Base-by-base conservation (phyloP, 352 stramenopile species). In the Globisporangium spinosum region DNA sequence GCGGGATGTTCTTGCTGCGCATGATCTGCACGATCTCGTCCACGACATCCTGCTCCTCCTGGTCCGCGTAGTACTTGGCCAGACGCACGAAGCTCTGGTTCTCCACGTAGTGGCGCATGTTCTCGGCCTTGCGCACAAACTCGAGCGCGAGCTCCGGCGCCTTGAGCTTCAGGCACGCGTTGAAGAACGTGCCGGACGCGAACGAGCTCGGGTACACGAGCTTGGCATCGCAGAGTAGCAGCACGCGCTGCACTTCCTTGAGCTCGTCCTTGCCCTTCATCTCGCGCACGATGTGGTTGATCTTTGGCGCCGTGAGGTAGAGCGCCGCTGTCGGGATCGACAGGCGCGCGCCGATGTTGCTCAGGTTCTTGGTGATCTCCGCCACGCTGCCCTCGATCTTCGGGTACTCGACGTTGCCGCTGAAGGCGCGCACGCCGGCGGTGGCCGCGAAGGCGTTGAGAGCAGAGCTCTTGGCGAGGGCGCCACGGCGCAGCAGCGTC, bases 241-340 rank as follows among this genome's bases (percentile, higher is more conserved):
- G 72, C 70, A 80, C 81, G 62, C 82, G 79, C 49, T 92, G 85
- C 64, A 93, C 87, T 59, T 90, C 70, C 47, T 70, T 61, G 25
- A 93, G 68, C 65, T 95, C 87, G 17, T 93, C 82, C 45, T 77
- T 70, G 57, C 80, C 83, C 77, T 93, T 84, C 77, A 92, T 90
- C 69, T 89, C 83, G 67, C 87, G 87, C 69, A 93, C 85, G 25
- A 95, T 77, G 66, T 89, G 83, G 71, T 95, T 82, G 69, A 95
- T 76, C 79, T 95, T 95, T n/a, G 79, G 77, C 65, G 79, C 75
- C 73, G 87, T 91, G 62, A 95, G 79, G 76, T 95, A 93, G 23
- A 90, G 76, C 62, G 87, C 77, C 20, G 84, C 85, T 62, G 87
- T 93, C 5, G 87, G 72, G 69, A 93, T 93, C 58, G 85, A 93